phyloP scores from a whole-genome alignment of 495 filamentous ascomycete species.

The Penicillium samsonianum region DNA sequence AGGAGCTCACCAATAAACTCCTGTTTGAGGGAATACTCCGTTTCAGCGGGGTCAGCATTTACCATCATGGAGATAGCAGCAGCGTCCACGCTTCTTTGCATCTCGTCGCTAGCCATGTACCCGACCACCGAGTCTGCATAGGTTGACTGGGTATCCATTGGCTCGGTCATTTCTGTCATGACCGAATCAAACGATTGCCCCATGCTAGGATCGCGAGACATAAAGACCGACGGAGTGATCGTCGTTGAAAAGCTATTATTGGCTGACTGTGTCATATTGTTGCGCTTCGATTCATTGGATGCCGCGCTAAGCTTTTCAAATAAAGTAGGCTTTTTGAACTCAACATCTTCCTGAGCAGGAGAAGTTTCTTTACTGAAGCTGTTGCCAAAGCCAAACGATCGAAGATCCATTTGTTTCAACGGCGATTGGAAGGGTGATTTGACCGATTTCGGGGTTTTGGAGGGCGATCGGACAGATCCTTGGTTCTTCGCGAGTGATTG shows the following conservation, averaged over 20 bases:
- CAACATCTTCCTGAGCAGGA: slow-evolving; percentile 6
- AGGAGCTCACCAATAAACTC: slow-evolving; percentile 33
- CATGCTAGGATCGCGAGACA: slow-evolving; percentile 17
- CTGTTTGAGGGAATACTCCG: slow-evolving; percentile 20
- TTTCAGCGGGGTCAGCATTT: background rate
- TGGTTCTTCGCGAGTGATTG: background rate
- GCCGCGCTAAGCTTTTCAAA: slow-evolving; percentile 4
- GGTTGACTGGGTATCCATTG: slow-evolving; percentile 29
- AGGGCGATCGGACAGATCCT: background rate
- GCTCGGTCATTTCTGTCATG: slow-evolving; percentile 35
- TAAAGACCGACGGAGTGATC: slow-evolving; percentile 20
- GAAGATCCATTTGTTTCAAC: slow-evolving; percentile 4
- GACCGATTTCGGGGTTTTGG: background rate
- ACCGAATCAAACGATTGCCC: slow-evolving; percentile 38
- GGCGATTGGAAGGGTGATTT: background rate
- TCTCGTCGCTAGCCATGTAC: slow-evolving; percentile 29
- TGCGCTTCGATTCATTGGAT: slow-evolving; percentile 3
- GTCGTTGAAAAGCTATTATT: slow-evolving; percentile 34
- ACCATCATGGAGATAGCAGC: slow-evolving; percentile 9
- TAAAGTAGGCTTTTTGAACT: slow-evolving; percentile 11
- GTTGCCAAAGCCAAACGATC: slow-evolving; percentile 1
- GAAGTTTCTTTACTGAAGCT: background rate
- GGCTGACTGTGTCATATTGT: background rate
- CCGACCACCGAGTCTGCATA: slow-evolving; percentile 39
- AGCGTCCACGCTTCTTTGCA: slow-evolving; percentile 17